These are phyloP conservation scores for Draba incana DNA, from an alignment of 345 rosid genomes.

Conservation along the genomic window DNA sequence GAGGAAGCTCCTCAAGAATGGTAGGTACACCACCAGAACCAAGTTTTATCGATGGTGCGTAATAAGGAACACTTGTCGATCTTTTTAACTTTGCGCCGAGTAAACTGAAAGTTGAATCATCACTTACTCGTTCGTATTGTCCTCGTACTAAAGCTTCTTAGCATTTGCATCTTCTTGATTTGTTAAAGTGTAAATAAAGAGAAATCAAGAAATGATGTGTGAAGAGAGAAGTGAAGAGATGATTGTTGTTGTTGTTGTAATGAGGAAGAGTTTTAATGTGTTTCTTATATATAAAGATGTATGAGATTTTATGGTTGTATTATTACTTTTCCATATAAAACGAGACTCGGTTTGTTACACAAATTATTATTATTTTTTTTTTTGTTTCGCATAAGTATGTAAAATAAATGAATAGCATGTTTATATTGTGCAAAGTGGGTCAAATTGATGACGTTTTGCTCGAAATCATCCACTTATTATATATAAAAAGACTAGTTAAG, in stretches of 20 bases:
- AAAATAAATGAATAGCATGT: constrained; percentile 30
- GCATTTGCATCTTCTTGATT: constrained; percentile 46
- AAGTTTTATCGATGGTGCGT: constrained; percentile 41
- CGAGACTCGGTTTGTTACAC: no score
- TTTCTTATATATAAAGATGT: constrained; percentile 26
- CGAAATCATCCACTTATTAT: background rate
- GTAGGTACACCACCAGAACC: constrained; percentile 33
- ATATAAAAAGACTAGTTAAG: background rate
- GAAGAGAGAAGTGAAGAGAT: constrained; percentile 12
- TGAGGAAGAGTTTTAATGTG: constrained; percentile 24
- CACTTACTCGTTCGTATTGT: constrained; percentile 56
- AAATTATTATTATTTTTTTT: no score
- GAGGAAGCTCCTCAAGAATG: constrained; percentile 41
- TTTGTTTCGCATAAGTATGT: no score
- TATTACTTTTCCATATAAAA: no score
- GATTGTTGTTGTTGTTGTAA: constrained; percentile 21
- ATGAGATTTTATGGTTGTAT: constrained; percentile 28
- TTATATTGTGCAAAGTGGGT: constrained; percentile 15
- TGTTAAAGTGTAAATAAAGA: background rate
- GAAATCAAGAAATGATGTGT: constrained; percentile 29
- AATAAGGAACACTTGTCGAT: constrained; percentile 43
- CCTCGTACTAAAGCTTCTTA: constrained; percentile 65
- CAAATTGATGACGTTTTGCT: background rate
- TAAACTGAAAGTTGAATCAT: constrained; percentile 44
- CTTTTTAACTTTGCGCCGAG: constrained; percentile 42